Conservation (phyloP, 2,329 filamentous ascomycete species). For the Cladosporium sp. region DNA sequence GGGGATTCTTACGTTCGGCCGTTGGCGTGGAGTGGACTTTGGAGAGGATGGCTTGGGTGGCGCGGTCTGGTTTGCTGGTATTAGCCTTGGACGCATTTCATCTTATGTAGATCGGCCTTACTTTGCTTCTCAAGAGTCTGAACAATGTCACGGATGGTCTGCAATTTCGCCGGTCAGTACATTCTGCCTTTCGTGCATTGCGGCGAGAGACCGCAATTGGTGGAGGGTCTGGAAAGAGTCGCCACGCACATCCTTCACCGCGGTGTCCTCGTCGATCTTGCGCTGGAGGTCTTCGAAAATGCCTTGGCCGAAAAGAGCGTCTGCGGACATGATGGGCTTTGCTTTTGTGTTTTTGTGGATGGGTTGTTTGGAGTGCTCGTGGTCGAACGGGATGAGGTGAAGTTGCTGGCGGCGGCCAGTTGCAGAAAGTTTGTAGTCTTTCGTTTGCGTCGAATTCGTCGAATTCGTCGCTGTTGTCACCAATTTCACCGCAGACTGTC, state of each 20-base stretch:
- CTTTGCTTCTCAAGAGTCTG: constrained; percentile 76
- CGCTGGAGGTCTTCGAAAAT: constrained; percentile 81
- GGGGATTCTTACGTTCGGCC: constrained; percentile 47
- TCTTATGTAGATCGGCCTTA: no score
- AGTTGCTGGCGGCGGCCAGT: no score
- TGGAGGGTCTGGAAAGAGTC: no score
- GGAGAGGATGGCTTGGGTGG: constrained; percentile 76
- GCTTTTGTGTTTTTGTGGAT: no score
- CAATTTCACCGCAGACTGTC: no score
- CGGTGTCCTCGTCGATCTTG: constrained; percentile 82
- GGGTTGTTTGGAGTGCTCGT: no score
- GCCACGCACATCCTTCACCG: constrained; percentile 63
- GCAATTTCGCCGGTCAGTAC: constrained; percentile 1
- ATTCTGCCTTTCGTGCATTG: no score
- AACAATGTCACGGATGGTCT: constrained; percentile 73
- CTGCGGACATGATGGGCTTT: constrained; percentile 2
- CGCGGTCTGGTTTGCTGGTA: constrained; percentile 52
- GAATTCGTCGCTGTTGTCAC: no score
- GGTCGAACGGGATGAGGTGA: no score
- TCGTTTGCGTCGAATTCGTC: no score
- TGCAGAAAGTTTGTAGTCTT: no score
- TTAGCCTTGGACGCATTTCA: not conserved
- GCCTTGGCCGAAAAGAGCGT: constrained; percentile 11
- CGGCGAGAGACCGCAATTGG: no score
- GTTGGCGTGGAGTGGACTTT: constrained; percentile 83